Evolutionary conservation across 2,329 filamentous ascomycete species (phyloP).

Genomic region (Aureobasidium sp.): DNA sequence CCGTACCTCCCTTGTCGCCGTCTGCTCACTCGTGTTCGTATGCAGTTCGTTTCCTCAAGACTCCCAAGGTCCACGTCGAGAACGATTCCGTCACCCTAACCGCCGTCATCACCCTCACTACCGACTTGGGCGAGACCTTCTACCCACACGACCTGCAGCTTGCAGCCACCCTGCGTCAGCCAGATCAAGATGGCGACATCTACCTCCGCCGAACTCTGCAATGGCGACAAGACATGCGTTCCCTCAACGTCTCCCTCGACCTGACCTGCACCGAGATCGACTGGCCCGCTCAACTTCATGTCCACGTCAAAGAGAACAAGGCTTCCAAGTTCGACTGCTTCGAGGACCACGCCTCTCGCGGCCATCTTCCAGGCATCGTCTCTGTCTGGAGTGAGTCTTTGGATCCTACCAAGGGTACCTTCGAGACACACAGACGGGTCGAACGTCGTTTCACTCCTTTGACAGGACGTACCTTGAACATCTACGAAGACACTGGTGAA

Average conservation of each 20-base stretch:
- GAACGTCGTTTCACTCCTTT: conserved; percentile 45
- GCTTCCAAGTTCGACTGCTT: conserved; percentile 23
- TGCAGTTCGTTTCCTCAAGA: conserved; percentile 57
- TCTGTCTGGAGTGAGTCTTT: conserved; percentile 48
- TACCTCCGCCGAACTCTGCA: conserved; percentile 34
- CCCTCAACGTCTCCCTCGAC: conserved; percentile 35
- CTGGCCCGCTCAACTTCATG: conserved; percentile 33
- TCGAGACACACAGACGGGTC: conserved; percentile 43
- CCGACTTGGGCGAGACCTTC: conserved; percentile 60
- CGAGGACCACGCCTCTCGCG: conserved; percentile 18
- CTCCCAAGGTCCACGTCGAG: conserved; percentile 42
- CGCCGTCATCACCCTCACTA: conserved; percentile 55
- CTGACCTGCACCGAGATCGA: conserved; percentile 30
- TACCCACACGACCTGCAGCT: conserved; percentile 41
- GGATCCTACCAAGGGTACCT: conserved; percentile 27
- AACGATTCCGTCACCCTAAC: conserved; percentile 34
- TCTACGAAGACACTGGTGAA: conserved; percentile 64
- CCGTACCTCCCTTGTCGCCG: neutral
- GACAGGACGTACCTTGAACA: conserved; percentile 33
- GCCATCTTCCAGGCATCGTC: conserved; percentile 39
- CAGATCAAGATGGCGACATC: conserved; percentile 28
- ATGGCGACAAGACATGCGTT: conserved; percentile 38
- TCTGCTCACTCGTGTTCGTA: neutral
- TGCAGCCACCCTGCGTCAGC: conserved; percentile 29
- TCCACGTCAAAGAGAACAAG: conserved; percentile 25